Conservation (phyloP, 345 rosid species). For the Corchorus capsularis region DNA sequence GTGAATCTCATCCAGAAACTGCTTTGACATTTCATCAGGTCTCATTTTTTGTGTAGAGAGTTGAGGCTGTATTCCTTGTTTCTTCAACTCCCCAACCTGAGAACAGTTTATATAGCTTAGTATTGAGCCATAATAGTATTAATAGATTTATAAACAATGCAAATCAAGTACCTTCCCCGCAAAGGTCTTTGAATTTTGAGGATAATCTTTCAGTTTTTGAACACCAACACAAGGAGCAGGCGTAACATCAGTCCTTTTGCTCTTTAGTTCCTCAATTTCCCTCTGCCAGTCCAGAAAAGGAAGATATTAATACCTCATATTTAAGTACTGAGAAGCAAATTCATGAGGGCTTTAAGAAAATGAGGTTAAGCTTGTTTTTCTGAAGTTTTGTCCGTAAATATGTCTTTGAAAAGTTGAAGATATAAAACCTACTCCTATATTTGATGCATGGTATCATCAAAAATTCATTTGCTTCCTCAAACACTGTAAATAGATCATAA, state of each 20-base stretch:
- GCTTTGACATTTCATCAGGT: slow-evolving; percentile 50
- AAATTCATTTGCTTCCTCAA: neutral
- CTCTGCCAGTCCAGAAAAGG: slow-evolving; percentile 43
- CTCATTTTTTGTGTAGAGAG: slow-evolving; percentile 56
- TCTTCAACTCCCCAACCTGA: slow-evolving; percentile 65
- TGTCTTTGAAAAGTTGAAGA: neutral
- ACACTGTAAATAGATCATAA: neutral
- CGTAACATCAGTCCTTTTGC: slow-evolving; percentile 46
- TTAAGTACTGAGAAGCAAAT: neutral
- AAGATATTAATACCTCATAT: neutral
- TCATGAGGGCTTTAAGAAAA: neutral
- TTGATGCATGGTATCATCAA: neutral
- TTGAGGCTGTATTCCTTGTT: slow-evolving; percentile 55
- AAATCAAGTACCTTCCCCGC: slow-evolving; percentile 53
- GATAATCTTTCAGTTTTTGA: slow-evolving; percentile 47
- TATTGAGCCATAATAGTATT: slow-evolving; percentile 2
- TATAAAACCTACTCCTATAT: neutral
- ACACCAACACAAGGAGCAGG: slow-evolving; percentile 48
- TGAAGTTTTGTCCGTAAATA: neutral
- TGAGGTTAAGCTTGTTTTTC: neutral
- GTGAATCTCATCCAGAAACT: slow-evolving; percentile 60
- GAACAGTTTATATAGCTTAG: slow-evolving; percentile 18
- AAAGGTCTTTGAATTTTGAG: slow-evolving; percentile 54
- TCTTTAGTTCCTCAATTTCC: slow-evolving; percentile 63
- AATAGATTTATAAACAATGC: neutral